These are phyloP conservation scores for Vitis rotundifolia DNA, from an alignment of 164 flowering plant species.

Conservation along the genomic window DNA sequence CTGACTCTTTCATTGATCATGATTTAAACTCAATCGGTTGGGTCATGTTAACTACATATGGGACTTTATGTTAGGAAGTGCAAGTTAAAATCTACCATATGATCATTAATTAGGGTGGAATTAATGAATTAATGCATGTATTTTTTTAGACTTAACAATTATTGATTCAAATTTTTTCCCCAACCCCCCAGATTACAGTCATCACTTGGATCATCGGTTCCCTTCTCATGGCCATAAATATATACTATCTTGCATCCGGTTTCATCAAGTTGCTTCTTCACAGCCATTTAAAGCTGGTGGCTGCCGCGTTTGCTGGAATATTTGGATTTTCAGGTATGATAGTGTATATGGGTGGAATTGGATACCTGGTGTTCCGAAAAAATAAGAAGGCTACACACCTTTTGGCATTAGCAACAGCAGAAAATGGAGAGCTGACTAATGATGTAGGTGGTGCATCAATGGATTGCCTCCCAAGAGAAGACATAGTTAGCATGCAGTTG, in stretches of 20 bases:
- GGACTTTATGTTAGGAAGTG: too few relatives aligned
- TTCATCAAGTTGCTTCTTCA: conserved; percentile 64
- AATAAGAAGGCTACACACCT: conserved; percentile 48
- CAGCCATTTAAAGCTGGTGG: conserved; percentile 36
- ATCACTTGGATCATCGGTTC: conserved; percentile 78
- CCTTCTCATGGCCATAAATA: conserved; percentile 79
- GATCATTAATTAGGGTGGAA: too few relatives aligned
- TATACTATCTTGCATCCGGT: conserved; percentile 61
- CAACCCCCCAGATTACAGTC: conserved; percentile 52
- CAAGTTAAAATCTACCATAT: too few relatives aligned
- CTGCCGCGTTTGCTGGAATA: conserved; percentile 50
- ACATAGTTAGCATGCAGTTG: conserved; percentile 78
- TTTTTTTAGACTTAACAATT: not conserved
- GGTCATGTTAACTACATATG: too few relatives aligned
- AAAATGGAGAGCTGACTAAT: conserved; percentile 16
- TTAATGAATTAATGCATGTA: too few relatives aligned
- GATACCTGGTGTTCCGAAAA: conserved; percentile 64
- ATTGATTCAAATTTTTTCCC: not conserved
- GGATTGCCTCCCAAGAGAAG: conserved; percentile 61
- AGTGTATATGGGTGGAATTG: conserved; percentile 68
- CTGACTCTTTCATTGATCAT: not conserved
- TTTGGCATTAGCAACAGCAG: conserved; percentile 45
- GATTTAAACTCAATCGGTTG: not conserved
- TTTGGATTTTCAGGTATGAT: conserved; percentile 63
- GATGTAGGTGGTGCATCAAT: conserved; percentile 23